Conservation (phyloP, 139 green algal genomes). For the Chlorella sp. region DNA sequence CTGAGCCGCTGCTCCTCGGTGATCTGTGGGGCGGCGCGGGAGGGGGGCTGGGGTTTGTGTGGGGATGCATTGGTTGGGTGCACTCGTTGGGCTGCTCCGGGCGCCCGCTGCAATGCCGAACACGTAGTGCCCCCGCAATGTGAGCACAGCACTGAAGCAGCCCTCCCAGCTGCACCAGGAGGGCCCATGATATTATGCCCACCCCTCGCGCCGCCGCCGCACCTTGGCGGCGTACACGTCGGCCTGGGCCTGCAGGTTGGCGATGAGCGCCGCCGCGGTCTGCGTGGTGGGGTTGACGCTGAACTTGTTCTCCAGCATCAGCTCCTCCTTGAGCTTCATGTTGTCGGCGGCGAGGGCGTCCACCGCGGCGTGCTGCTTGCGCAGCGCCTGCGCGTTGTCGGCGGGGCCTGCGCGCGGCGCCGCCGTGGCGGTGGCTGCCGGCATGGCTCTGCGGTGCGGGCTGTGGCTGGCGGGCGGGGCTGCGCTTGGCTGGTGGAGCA, state of each 20-base stretch:
- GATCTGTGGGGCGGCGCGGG: slow-evolving; percentile 33
- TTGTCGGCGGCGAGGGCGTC: slow-evolving; percentile 87
- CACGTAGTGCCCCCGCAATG: no score
- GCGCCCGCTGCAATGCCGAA: no score
- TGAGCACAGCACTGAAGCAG: no score
- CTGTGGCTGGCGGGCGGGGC: no score
- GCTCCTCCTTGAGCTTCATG: slow-evolving; percentile 88
- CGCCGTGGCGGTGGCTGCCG: neutral
- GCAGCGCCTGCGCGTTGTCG: slow-evolving; percentile 40
- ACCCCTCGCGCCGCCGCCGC: neutral
- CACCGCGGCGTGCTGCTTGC: slow-evolving; percentile 72
- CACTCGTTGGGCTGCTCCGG: no score
- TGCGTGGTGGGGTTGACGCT: slow-evolving; percentile 71
- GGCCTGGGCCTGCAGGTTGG: slow-evolving; percentile 61
- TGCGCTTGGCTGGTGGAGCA: no score
- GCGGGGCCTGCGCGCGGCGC: neutral
- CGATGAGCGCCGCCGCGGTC: slow-evolving; percentile 47
- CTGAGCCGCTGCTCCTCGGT: slow-evolving; percentile 36
- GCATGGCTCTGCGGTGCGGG: slow-evolving; percentile 6
- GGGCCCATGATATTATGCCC: no score
- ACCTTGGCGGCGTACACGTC: slow-evolving; percentile 68
- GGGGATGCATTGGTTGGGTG: no score
- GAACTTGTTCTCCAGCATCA: slow-evolving; percentile 93
- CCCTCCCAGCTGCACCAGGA: no score
- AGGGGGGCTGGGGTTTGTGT: neutral